Evolutionary conservation across 345 rosid genomes (phyloP).

Genomic region (Populus nigra): DNA sequence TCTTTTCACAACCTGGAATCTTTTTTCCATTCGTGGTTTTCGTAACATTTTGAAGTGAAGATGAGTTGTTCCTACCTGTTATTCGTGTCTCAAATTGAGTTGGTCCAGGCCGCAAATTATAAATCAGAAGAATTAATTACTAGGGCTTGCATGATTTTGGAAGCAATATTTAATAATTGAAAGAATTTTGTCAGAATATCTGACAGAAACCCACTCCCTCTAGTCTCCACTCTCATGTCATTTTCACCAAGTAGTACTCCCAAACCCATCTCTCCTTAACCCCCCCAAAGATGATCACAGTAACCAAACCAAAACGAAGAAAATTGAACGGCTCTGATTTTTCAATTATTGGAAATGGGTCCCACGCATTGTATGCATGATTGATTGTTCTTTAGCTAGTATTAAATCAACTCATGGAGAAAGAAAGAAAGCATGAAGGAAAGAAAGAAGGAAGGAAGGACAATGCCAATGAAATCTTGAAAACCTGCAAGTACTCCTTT

Average conservation of each 20-base stretch:
- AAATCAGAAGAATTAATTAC: too few relatives aligned
- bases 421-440: too few relatives aligned
- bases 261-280: neutral
- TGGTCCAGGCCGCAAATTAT: neutral
- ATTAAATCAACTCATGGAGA: neutral
- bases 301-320: neutral
- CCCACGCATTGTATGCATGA: neutral
- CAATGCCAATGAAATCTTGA: neutral
- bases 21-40: neutral
- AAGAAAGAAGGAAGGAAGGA: too few relatives aligned
- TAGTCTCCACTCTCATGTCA: neutral
- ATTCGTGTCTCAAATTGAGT: neutral
- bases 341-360: conserved; percentile 17
- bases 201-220: neutral
- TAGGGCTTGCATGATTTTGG: neutral
- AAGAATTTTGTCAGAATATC: conserved; percentile 16
- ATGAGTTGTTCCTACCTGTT: neutral
- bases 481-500: neutral
- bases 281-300: neutral
- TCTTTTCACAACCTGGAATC: conserved; percentile 10
- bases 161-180: neutral
- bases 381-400: neutral
- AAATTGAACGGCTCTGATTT: conserved; percentile 34
- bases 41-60: neutral
- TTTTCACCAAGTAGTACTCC: conserved; percentile 5